Conservation (phyloP, 139 green algal species). For the Chlorella sp. region DNA sequence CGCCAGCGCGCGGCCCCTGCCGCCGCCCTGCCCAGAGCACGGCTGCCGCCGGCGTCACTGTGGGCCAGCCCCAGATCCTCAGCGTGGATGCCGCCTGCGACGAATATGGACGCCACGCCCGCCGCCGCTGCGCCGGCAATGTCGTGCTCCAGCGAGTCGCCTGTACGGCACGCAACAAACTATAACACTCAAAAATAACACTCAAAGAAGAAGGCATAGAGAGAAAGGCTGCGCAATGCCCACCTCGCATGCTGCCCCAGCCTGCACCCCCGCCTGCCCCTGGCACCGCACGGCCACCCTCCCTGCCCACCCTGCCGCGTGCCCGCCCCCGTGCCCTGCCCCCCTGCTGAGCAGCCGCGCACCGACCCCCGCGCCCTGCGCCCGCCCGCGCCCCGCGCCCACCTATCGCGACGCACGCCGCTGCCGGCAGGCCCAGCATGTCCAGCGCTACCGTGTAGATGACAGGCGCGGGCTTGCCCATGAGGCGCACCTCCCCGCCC, state of each 20-base stretch:
- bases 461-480: conserved; percentile 82
- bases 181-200: too few relatives aligned
- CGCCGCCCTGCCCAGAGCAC: neutral
- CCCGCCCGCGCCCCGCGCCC: conserved; percentile 29
- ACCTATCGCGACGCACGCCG: conserved; percentile 67
- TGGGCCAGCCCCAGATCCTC: conserved; percentile 39
- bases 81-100: conserved; percentile 74
- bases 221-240: too few relatives aligned
- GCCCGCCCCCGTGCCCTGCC: too few relatives aligned
- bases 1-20: too few relatives aligned
- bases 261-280: too few relatives aligned
- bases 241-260: too few relatives aligned
- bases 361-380: too few relatives aligned
- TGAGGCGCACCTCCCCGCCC: conserved; percentile 39
- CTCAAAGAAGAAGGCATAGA: too few relatives aligned
- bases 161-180: too few relatives aligned
- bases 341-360: too few relatives aligned
- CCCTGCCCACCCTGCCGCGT: too few relatives aligned
- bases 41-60: neutral
- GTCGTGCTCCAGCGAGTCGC: conserved; percentile 78
- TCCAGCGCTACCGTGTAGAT: conserved; percentile 70
- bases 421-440: conserved; percentile 43
- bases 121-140: conserved; percentile 57
- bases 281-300: too few relatives aligned
- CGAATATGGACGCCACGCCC: conserved; percentile 67